Evolutionary conservation across 1,139 yeast species (phyloP), one percentile per base, ranked within the genome.

Genomic region (Meyerozyma carpophila): DNA sequence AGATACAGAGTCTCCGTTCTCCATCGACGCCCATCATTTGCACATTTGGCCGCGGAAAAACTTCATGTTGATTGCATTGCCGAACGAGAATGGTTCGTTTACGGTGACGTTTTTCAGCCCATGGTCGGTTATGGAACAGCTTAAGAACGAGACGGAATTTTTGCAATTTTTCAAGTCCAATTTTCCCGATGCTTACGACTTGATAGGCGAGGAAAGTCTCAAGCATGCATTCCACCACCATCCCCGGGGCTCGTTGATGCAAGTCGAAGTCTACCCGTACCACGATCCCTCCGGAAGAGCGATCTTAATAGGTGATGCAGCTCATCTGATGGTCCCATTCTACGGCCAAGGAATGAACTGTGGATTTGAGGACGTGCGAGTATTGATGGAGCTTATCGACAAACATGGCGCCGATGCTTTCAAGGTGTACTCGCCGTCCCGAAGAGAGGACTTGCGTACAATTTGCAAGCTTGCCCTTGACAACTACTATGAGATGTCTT

Each of bases 301-400:
- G 13, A 68, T 91, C 11, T 66, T 91, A 5, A 68, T 91, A 31
- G 97, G 97, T 4, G 97, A 91, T 62, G 96, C 97, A 1, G 95
- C 97, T 0, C 98, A 91, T 62, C 82, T 94, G 13, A 90, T 90
- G 96, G 97, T 91, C 4, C 98, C 98, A 11, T 91, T 91, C 59
- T 91, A 90, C 56, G 97, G 97, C 7, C 98, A 91, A 61, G 98
- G 98, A 3, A 85, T 91, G 94, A 91, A 91, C 61, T 88, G 96
- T 58, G 98, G 98, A 1, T 85, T 91, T 58, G 97, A 91, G 62
- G 97, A 91, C 55, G 90, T 90, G 10, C 71, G 82, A 42, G 79
- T 83, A 1, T 66, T 91, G 44, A 67, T 85, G 68, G 73, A 75
- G 36, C 61, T 81, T 13, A 58, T 88, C 39, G 81, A 80, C 10